phyloP scores from a whole-genome alignment of 768 basidiomycete species.

The Tylopilus vinaceipallidus region DNA sequence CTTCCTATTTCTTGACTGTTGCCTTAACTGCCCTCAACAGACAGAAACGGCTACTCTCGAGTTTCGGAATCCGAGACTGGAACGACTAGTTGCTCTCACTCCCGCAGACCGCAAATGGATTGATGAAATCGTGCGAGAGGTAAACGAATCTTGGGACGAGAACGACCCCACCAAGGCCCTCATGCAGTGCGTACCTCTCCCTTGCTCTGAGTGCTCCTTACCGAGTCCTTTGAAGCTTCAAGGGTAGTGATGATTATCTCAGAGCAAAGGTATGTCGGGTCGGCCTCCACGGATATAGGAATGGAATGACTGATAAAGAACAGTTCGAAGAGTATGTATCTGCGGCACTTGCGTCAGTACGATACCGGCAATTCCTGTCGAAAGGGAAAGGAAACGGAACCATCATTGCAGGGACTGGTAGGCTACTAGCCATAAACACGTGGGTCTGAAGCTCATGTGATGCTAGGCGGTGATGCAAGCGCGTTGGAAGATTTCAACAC shows the following conservation, averaged over 20 bases:
- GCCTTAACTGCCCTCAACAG: slow-evolving; percentile 38
- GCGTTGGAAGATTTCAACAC: slow-evolving; percentile 81
- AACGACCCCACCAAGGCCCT: slow-evolving; percentile 54
- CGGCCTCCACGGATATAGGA: not conserved
- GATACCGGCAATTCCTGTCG: slow-evolving; percentile 81
- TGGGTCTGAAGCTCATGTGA: slow-evolving; percentile 21
- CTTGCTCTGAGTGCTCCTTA: not conserved
- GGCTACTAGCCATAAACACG: not conserved
- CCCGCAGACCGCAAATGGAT: slow-evolving; percentile 97
- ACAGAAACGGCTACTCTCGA: slow-evolving; percentile 86
- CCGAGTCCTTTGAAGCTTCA: slow-evolving; percentile 57
- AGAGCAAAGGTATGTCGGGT: slow-evolving; percentile 63
- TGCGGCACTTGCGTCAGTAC: slow-evolving; percentile 82
- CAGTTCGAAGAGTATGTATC: slow-evolving; percentile 93
- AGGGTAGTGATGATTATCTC: slow-evolving; percentile 94
- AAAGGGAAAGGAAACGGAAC: slow-evolving; percentile 65
- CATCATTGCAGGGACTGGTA: slow-evolving; percentile 63
- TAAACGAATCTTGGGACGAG: slow-evolving; percentile 77
- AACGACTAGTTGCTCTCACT: slow-evolving; percentile 76
- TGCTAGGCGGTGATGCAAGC: slow-evolving; percentile 51
- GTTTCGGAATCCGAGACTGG: slow-evolving; percentile 79
- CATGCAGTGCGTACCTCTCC: slow-evolving; percentile 56
- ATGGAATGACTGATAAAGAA: not conserved
- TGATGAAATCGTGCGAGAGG: slow-evolving; percentile 88
- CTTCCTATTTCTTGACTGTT: not conserved